Base-by-base conservation (phyloP, 176 grass and related monocot species). In the Pontederia paniculata region DNA sequence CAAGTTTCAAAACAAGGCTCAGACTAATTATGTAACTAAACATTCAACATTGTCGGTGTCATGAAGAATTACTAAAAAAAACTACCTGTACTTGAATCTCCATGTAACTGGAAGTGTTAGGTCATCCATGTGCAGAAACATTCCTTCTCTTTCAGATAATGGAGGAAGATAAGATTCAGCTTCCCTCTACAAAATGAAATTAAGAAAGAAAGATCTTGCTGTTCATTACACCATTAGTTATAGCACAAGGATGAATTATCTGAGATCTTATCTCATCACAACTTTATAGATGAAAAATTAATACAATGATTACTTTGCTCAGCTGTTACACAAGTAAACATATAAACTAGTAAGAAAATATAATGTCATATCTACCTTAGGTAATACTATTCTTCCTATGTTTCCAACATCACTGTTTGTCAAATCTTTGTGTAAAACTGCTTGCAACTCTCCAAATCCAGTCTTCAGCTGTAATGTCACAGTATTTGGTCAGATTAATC, bases 51-150 rank as follows among this genome's bases (percentile, higher is more conserved):
- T 2, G 21, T 23, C 13, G 19, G 48, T 51, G 52, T 50, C 41
- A 61, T 25, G 10, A 47, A 63, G 56, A 54, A 1, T 44, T 44
- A 2, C 7, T 48, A 21, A 54, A 23, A 56, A 72, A 45, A 74
- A 11, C 45, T 70, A 89, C 93, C 83, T 87, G 76, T 82, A 97
- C 68, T 91, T 97, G 59, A 97, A 90, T 54, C 81, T 86, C 91
- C 91, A 90, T 68, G 70, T 70, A 72, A 45, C 48, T 52, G 71
- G 68, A 74, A 90, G 48, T 37, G 47, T 55, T 31, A 97, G 52
- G 66, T 97, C 91, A 61, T 88, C 61, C 86, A 97, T 97, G 48
- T 57, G 67, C 54, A 97, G 52, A 18, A 76, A 42, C 28, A 84
- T 42, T 17, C 91, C 83, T 17, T 97, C 86, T 50, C 80, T 74